Conservation (phyloP, 441 rosid species). For the Gossypium gossypioides region DNA sequence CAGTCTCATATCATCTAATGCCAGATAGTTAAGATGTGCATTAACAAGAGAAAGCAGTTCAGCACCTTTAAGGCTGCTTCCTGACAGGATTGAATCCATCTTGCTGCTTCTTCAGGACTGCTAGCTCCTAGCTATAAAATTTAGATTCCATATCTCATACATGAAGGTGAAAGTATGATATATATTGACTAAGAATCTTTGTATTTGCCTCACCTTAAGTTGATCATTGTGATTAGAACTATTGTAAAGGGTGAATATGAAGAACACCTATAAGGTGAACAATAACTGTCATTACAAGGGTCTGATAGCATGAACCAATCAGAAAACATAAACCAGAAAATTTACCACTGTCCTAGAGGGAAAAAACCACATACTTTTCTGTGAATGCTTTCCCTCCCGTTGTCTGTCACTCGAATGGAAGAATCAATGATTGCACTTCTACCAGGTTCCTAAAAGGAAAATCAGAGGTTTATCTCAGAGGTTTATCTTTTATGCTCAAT, state of each 20-base stretch:
- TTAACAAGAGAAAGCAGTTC: constrained; percentile 15
- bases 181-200: constrained; percentile 2
- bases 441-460: constrained; percentile 48
- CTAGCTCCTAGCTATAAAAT: constrained; percentile 80
- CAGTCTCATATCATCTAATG: not conserved
- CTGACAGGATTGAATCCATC: constrained; percentile 80
- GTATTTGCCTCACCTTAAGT: constrained; percentile 68
- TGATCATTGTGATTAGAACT: constrained; percentile 83
- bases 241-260: constrained; percentile 77
- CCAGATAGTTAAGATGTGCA: constrained; percentile 3
- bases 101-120: constrained; percentile 94
- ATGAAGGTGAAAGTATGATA: constrained; percentile 14
- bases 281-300: constrained; percentile 11
- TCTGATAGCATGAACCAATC: constrained; percentile 1
- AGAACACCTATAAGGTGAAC: constrained; percentile 59
- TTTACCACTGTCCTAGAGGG: not conserved
- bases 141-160: constrained; percentile 26
- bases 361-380: constrained; percentile 51
- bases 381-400: constrained; percentile 89
- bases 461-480: constrained; percentile 10
- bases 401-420: constrained; percentile 82
- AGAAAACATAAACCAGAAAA: constrained; percentile 9
- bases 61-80: constrained; percentile 74
- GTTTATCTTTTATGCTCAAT: constrained; percentile 3
- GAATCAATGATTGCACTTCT: constrained; percentile 80